Evolutionary conservation across 2,329 filamentous ascomycete species (phyloP), one percentile per base, ranked within the genome.

Genomic region (Gyromitra esculenta): DNA sequence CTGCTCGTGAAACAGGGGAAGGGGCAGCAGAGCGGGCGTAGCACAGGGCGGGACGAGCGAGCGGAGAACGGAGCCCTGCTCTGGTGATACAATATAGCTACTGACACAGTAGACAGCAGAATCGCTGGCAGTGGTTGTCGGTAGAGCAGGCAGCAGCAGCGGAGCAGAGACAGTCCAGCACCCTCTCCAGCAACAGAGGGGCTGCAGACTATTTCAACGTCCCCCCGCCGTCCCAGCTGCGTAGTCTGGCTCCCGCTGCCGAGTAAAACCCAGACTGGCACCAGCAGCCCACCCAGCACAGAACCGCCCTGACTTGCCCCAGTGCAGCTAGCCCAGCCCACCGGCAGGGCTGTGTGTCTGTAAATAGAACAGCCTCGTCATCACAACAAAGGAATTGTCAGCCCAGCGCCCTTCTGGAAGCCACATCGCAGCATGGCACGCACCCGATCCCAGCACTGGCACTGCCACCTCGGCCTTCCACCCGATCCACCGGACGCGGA

Each of bases 311-410:
- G 54, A 50, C 48, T 52, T 52, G 48, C n/a, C 48, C 18, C n/a
- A 1, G 48, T 31, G 15, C 35, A 21, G 25, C 18, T 45, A 21
- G 31, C 45, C 63, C 18, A 18, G 25, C 21, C 11, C 37, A 25
- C 48, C 43, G 59, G 35, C 37, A 18, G 48, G 41, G 69, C 25
- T 67, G 70, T 67, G 62, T 31, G n/a, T 31, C 54, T 35, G 11
- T 6, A 54, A 68, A 62, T 74, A 74, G 71, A 45, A 45, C 2
- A 7, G 56, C 35, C 37, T 31, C 13, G 62, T 66, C 62, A 48
- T 73, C 70, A 41, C 54, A 21, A 73, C 70, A 73, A 67, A 31
- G 18, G 35, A 7, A 66, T 60, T 66, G 60, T 73, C 31, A 2
- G 4, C 37, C 1, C 25, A 31, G 25, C 2, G 45, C 13, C 13